Conservation (phyloP, 305 asterid genomes). For the Solanum hybrid region DNA sequence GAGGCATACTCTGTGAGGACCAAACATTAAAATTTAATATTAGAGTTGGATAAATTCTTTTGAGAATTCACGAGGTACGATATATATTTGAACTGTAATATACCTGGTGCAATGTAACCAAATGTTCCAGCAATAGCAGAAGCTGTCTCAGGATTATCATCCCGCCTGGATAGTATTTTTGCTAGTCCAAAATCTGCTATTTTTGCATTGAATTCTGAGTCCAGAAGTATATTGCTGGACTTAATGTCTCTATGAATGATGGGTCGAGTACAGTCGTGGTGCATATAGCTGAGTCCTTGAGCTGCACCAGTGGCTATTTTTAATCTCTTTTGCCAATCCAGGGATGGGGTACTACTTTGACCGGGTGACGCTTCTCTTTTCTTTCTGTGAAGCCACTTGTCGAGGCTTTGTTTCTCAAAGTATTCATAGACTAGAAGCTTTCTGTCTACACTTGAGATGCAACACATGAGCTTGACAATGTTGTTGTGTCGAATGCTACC, state of each 20-base stretch:
- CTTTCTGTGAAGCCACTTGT: not conserved
- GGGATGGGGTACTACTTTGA: constrained; percentile 17
- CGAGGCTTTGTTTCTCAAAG: constrained; percentile 27
- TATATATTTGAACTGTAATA: not conserved
- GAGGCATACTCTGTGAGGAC: not conserved
- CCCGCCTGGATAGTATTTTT: constrained; percentile 30
- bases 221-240: constrained; percentile 45
- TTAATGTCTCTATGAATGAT: constrained; percentile 55
- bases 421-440: constrained; percentile 68
- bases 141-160: constrained; percentile 54
- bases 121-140: constrained; percentile 76
- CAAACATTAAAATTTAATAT: not conserved
- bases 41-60: not conserved
- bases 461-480: constrained; percentile 66
- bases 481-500: constrained; percentile 60
- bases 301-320: constrained; percentile 54
- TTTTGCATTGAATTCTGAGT: constrained; percentile 52
- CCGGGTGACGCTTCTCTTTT: not conserved
- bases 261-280: constrained; percentile 47
- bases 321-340: constrained; percentile 67
- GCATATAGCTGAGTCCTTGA: constrained; percentile 58
- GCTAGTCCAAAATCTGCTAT: constrained; percentile 61
- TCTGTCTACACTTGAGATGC: constrained; percentile 41
- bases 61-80: not conserved
- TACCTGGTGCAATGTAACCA: constrained; percentile 93